Evolutionary conservation across 192 early-diverging fungal genomes (phyloP).

Genomic region (Coemansia sp.): DNA sequence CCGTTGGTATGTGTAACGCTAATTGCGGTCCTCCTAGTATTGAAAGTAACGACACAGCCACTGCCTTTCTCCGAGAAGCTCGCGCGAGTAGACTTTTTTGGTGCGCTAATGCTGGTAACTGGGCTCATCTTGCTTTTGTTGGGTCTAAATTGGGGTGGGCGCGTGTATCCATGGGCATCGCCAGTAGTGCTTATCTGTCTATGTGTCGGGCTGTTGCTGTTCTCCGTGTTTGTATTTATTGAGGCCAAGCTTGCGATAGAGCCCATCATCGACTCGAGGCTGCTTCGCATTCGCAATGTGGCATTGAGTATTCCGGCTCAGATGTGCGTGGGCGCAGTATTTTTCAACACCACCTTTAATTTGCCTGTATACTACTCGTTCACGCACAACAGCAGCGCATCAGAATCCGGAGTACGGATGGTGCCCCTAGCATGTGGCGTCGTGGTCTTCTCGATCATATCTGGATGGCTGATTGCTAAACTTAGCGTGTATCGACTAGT

Average conservation of each 20-base stretch:
- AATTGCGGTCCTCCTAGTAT: conserved; percentile 49
- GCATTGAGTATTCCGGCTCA: conserved; percentile 45
- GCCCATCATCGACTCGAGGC: conserved; percentile 74
- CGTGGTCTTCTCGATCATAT: conserved; percentile 39
- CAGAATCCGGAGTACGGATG: conserved; percentile 48
- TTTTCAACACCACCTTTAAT: conserved; percentile 53
- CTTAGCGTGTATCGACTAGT: conserved; percentile 44
- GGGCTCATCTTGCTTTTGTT: conserved; percentile 66
- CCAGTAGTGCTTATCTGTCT: conserved; percentile 60
- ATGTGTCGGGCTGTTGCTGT: conserved; percentile 58
- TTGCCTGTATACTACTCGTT: conserved; percentile 55
- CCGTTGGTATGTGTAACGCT: conserved; percentile 69
- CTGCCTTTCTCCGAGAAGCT: conserved; percentile 45
- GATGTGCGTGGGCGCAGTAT: conserved; percentile 52
- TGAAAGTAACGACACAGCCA: conserved; percentile 56
- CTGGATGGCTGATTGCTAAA: conserved; percentile 48
- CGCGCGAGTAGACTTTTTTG: conserved; percentile 62
- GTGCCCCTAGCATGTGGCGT: conserved; percentile 50
- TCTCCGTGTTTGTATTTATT: conserved; percentile 63
- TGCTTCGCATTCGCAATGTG: conserved; percentile 65
- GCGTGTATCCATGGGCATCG: conserved; percentile 68
- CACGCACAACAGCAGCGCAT: conserved; percentile 50
- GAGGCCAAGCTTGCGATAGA: conserved; percentile 72
- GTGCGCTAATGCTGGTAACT: conserved; percentile 61
- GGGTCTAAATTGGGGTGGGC: conserved; percentile 75